Conservation (phyloP, 2,329 filamentous ascomycete genomes). For the Diplodia intermedia region DNA sequence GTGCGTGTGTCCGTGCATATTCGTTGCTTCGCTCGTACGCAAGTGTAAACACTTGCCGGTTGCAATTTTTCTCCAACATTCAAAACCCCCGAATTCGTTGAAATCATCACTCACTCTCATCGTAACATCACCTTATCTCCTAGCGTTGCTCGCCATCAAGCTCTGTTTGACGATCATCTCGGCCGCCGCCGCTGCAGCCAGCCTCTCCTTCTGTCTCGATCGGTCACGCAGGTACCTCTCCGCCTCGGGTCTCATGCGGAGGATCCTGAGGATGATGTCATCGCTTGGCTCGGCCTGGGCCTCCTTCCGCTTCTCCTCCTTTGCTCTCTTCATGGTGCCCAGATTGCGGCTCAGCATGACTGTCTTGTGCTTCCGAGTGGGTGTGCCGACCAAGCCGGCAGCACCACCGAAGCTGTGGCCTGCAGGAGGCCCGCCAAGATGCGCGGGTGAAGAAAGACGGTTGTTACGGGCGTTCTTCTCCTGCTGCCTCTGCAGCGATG, state of each 20-base stretch:
- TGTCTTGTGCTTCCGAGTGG: constrained; percentile 55
- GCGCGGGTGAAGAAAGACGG: constrained; percentile 72
- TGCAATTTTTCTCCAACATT: constrained; percentile 11
- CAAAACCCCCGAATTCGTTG: not conserved
- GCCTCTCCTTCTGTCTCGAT: constrained; percentile 89
- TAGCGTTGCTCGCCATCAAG: constrained; percentile 52
- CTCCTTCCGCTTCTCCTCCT: constrained; percentile 94
- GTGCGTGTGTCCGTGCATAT: constrained; percentile 14
- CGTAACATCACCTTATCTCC: constrained; percentile 9
- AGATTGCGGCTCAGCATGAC: constrained; percentile 95
- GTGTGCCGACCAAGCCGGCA: constrained; percentile 68
- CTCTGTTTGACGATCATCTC: constrained; percentile 96
- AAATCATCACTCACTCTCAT: not conserved
- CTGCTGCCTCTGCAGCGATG: constrained; percentile 78
- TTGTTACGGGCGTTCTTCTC: constrained; percentile 63
- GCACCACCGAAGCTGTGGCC: constrained; percentile 60
- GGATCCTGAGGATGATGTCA: constrained; percentile 94
- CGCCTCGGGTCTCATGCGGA: constrained; percentile 94
- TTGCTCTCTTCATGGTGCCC: constrained; percentile 93
- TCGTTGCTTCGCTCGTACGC: constrained; percentile 14
- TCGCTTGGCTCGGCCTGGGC: constrained; percentile 96
- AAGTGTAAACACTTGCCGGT: constrained; percentile 14
- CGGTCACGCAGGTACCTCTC: constrained; percentile 85
- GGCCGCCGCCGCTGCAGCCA: constrained; percentile 87
- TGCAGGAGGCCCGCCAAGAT: constrained; percentile 47